Evolutionary conservation across 1,284 basidiomycete genomes (phyloP).

Genomic region (Cryptococcus hybrid): DNA sequence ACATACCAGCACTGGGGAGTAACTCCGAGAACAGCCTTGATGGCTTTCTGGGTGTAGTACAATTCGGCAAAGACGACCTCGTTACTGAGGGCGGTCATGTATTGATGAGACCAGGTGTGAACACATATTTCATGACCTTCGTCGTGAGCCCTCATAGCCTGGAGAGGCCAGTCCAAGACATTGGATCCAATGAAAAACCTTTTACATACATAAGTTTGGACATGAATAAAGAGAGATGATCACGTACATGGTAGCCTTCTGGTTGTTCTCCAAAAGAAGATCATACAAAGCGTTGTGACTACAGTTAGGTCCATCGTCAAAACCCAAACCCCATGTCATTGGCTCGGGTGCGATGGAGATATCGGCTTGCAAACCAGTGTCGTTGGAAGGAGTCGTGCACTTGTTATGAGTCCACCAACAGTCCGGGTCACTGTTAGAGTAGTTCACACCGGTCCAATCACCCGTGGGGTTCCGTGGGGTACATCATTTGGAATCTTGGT

Average conservation of each 20-base stretch:
- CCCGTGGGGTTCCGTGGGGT: conserved; percentile 46
- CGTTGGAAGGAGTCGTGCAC: conserved; percentile 42
- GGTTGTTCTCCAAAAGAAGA: conserved; percentile 51
- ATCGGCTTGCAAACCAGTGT: conserved; percentile 41
- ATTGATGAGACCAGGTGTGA: conserved; percentile 54
- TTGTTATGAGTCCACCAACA: conserved; percentile 51
- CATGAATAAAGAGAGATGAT: background rate
- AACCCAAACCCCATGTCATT: conserved; percentile 54
- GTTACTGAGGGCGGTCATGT: conserved; percentile 54
- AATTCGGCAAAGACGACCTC: conserved; percentile 58
- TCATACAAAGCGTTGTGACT: conserved; percentile 57
- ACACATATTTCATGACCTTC: conserved; percentile 52
- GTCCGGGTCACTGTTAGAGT: conserved; percentile 40
- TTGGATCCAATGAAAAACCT: conserved; percentile 54
- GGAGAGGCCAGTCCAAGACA: conserved; percentile 56
- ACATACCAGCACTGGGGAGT: conserved; percentile 52
- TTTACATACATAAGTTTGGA: background rate
- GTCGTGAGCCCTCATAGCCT: conserved; percentile 53
- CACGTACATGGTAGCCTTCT: conserved; percentile 54
- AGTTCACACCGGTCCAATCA: conserved; percentile 31
- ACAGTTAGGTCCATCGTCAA: conserved; percentile 56
- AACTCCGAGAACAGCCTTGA: conserved; percentile 55
- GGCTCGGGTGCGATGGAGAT: conserved; percentile 51
- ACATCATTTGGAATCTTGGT: conserved; percentile 34
- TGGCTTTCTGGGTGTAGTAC: conserved; percentile 55